Conservation (phyloP, 2,329 filamentous ascomycete genomes). For the Epichloe elymi region DNA sequence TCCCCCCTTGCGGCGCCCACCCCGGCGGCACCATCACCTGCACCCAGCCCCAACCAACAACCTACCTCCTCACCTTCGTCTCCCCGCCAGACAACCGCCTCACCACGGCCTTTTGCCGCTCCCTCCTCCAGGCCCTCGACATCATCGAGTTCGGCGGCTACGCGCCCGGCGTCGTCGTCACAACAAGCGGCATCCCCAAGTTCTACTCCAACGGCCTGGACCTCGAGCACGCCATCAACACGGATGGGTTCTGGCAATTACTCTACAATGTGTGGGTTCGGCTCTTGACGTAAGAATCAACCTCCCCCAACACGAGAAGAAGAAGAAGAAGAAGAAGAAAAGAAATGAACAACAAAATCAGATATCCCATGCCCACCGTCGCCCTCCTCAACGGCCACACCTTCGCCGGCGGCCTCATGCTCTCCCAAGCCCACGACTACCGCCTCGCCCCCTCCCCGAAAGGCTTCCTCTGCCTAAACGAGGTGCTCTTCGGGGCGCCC, state of each 20-base stretch:
- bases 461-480: constrained; percentile 71
- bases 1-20: constrained; percentile 35
- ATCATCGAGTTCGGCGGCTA: constrained; percentile 53
- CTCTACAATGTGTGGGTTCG: constrained; percentile 54
- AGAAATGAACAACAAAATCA: constrained; percentile 55
- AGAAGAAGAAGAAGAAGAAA: constrained; percentile 25
- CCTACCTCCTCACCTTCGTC: constrained; percentile 62
- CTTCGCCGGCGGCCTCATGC: constrained; percentile 62
- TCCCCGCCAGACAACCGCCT: constrained; percentile 67
- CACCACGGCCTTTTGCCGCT: constrained; percentile 51
- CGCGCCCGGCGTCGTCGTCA: constrained; percentile 61
- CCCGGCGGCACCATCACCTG: constrained; percentile 47
- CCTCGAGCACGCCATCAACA: constrained; percentile 48
- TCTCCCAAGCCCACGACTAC: constrained; percentile 75
- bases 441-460: constrained; percentile 56
- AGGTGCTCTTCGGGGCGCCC: constrained; percentile 67
- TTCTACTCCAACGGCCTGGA: constrained; percentile 82
- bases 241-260: constrained; percentile 47
- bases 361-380: constrained; percentile 69
- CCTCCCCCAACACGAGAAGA: not conserved
- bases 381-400: constrained; percentile 70
- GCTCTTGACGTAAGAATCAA: constrained; percentile 25
- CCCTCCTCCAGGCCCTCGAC: constrained; percentile 59
- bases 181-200: constrained; percentile 61
- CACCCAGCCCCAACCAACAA: constrained; percentile 42